Percentiles rank a stretch among this genome's conserved stretches.
Evolutionary conservation across 495 filamentous ascomycete species (phyloP).

Genomic region (Aspergillus mulundensis): DNA sequence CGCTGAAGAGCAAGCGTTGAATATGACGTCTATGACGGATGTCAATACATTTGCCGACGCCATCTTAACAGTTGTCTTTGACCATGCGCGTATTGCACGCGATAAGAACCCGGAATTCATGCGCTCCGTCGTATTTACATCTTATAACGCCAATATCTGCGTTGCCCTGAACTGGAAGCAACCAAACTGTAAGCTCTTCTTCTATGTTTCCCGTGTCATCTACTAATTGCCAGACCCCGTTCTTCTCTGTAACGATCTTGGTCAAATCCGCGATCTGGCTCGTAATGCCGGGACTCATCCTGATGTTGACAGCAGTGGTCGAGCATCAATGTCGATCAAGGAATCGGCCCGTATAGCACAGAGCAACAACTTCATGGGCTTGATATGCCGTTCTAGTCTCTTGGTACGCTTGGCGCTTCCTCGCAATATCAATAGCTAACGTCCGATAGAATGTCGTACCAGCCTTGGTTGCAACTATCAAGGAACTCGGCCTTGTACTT

Average conservation of each 20-base stretch:
- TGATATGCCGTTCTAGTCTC: constrained; percentile 82
- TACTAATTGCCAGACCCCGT: constrained; percentile 62
- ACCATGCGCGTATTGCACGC: constrained; percentile 76
- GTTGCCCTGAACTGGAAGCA: constrained; percentile 98
- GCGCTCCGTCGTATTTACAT: constrained; percentile 86
- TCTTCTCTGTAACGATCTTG: constrained; percentile 89
- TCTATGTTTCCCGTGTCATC: neutral
- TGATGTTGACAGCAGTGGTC: constrained; percentile 59
- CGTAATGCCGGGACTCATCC: constrained; percentile 36
- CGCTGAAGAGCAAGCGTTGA: constrained; percentile 61
- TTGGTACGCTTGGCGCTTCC: constrained; percentile 63
- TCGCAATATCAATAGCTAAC: too few relatives aligned
- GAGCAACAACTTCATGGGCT: constrained; percentile 96
- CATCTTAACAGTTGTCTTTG: constrained; percentile 80
- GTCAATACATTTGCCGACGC: constrained; percentile 83
- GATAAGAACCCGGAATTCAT: constrained; percentile 64
- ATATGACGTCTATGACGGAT: constrained; percentile 69
- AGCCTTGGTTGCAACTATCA: constrained; percentile 86
- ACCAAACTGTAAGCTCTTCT: constrained; percentile 72
- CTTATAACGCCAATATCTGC: constrained; percentile 83
- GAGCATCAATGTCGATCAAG: constrained; percentile 78
- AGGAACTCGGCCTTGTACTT: constrained; percentile 86
- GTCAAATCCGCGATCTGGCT: constrained; percentile 48
- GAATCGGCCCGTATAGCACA: constrained; percentile 90
- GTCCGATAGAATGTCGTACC: constrained; percentile 79